phyloP scores from a whole-genome alignment of 495 filamentous ascomycete species.

The Podospora fimiseda region DNA sequence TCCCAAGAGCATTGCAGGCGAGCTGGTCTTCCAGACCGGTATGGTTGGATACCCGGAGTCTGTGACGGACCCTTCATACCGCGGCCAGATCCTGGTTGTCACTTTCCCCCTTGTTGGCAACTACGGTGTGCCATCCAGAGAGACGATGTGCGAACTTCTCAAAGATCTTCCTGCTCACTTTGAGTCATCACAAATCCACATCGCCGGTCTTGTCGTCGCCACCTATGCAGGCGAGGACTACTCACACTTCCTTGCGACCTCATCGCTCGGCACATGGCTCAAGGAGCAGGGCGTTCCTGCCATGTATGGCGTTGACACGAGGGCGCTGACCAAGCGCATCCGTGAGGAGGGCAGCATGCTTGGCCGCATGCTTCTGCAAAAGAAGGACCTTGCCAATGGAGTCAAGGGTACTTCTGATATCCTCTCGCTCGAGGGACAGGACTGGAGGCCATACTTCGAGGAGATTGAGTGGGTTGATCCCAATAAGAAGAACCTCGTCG shows the following conservation, averaged over 20 bases:
- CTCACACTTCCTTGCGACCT: conserved; percentile 85
- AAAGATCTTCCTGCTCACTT: conserved; percentile 83
- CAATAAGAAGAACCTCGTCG: conserved; percentile 84
- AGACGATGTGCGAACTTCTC: conserved; percentile 73
- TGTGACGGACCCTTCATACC: conserved; percentile 97
- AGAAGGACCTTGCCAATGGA: conserved; percentile 46
- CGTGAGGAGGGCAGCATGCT: conserved; percentile 94
- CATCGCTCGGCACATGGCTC: conserved; percentile 87
- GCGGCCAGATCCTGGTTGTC: conserved; percentile 96
- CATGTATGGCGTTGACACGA: conserved; percentile 91
- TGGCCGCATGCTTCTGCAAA: conserved; percentile 75
- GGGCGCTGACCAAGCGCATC: conserved; percentile 89
- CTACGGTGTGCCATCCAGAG: conserved; percentile 87
- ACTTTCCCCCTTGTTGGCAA: conserved; percentile 98
- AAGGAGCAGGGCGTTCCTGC: conserved; percentile 95
- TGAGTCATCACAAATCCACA: conserved; percentile 84
- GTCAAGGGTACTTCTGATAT: conserved; percentile 39
- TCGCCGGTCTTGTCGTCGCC: conserved; percentile 82
- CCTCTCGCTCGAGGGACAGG: conserved; percentile 25
- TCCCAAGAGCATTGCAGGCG: conserved; percentile 83
- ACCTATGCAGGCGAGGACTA: conserved; percentile 90
- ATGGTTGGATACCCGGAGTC: conserved; percentile 99
- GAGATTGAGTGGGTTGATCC: conserved; percentile 82
- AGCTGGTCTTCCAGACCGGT: conserved; percentile 98
- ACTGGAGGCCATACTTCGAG: conserved; percentile 68